Conservation (phyloP, 192 early-diverging fungal genomes). For the Coemansia reversa region DNA sequence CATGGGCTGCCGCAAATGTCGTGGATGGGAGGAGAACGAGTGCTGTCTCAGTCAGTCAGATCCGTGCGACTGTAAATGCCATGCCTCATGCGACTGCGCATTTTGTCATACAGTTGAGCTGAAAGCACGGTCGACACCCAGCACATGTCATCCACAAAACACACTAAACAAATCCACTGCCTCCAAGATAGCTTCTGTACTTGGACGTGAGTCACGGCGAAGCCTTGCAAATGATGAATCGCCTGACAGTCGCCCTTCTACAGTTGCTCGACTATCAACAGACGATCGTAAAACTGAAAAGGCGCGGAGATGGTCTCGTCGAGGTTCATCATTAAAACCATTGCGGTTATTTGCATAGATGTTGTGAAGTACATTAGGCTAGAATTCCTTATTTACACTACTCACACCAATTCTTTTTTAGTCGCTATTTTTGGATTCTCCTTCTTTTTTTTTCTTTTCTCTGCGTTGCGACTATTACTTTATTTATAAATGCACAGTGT, state of each 20-base stretch:
- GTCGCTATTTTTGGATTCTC: neutral
- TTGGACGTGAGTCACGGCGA: slow-evolving; percentile 10
- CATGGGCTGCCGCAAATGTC: slow-evolving; percentile 50
- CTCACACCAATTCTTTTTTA: neutral
- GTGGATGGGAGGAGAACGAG: slow-evolving; percentile 48
- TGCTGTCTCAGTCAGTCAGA: slow-evolving; percentile 40
- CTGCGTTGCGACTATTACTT: slow-evolving; percentile 5
- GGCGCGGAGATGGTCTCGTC: too few species aligned
- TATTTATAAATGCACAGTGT: neutral
- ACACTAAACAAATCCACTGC: slow-evolving; percentile 5
- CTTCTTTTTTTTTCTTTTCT: neutral
- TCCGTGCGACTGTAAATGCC: slow-evolving; percentile 27
- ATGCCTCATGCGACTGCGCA: slow-evolving; percentile 37
- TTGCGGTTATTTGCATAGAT: slow-evolving; percentile 1
- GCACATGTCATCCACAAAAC: neutral
- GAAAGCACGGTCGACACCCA: slow-evolving; percentile 15
- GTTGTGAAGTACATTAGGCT: too few species aligned
- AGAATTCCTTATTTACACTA: neutral
- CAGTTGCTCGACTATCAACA: too few species aligned
- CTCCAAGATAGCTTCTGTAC: slow-evolving; percentile 1
- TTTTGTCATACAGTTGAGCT: slow-evolving; percentile 29
- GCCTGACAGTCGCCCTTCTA: neutral
- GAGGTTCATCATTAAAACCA: neutral
- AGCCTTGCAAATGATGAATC: neutral
- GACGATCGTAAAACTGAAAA: too few species aligned